phyloP scores from a whole-genome alignment of 352 stramenopile genomes.

The Pythium insidiosum region DNA sequence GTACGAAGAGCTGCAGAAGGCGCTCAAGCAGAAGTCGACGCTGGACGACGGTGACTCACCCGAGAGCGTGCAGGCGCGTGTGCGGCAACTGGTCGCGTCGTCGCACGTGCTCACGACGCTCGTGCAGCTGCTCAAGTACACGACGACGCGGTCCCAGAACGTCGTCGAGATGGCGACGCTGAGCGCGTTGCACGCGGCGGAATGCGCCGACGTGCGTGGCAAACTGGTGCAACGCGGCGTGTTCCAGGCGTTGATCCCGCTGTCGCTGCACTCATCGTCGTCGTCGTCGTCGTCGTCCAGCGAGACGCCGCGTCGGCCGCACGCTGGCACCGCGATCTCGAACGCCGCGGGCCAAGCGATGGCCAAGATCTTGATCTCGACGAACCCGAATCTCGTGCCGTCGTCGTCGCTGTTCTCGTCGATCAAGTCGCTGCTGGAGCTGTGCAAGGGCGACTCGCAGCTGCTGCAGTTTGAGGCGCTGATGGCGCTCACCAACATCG shows the following conservation, averaged over 20 bases:
- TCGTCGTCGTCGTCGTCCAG: too few relatives aligned
- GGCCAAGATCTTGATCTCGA: conserved; percentile 96
- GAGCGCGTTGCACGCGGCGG: conserved; percentile 59
- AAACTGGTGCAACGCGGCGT: conserved; percentile 76
- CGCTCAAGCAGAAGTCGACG: conserved; percentile 91
- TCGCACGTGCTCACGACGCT: conserved; percentile 64
- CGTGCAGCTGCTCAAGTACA: conserved; percentile 71
- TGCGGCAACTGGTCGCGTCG: conserved; percentile 39
- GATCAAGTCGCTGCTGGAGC: conserved; percentile 83
- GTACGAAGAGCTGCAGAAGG: conserved; percentile 96
- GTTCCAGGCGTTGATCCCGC: conserved; percentile 63
- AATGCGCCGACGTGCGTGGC: conserved; percentile 52
- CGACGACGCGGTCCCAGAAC: conserved; percentile 65
- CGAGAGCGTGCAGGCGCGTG: conserved; percentile 57
- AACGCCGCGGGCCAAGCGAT: conserved; percentile 88
- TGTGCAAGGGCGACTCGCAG: conserved; percentile 93
- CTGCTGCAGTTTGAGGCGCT: conserved; percentile 89
- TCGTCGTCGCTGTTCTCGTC: conserved; percentile 72
- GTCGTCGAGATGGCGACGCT: conserved; percentile 68
- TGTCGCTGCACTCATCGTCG: conserved; percentile 40
- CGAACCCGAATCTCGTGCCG: conserved; percentile 89
- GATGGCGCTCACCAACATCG: conserved; percentile 98
- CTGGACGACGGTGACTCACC: conserved; percentile 87
- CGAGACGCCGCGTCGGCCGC: conserved; percentile 25
- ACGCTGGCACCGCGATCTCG: conserved; percentile 75